Evolutionary conservation across 768 basidiomycete species (phyloP), one percentile per base, ranked within the genome.

Genomic region (Wakefieldia striispora): DNA sequence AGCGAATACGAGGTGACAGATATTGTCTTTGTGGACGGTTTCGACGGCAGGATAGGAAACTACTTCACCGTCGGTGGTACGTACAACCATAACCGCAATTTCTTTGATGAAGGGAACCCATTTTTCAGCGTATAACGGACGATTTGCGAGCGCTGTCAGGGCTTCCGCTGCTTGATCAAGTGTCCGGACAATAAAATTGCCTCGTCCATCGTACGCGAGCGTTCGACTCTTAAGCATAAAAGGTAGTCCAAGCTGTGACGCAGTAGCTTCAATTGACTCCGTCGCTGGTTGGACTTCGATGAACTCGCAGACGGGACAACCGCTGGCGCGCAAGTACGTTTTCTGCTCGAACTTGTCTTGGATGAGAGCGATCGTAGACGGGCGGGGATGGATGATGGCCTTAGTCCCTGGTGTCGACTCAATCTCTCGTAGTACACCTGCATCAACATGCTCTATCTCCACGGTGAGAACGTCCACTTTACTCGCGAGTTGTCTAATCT

Each of bases 221-320:
- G 91, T 95, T n/a, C 91, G 79, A 51, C 87, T 91, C 72, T 99
- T 98, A 53, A 99, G 79, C 95, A 99, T 97, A 41, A 97, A 70
- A 0, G 95, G 95, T 10, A 93, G 73, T 1, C 95, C 93, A 6
- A 97, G 74, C 24, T 64, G 67, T 11, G 74, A 55, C 0, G 78
- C 77, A 3, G 80, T 87, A 14, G 71, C 70, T 27, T 70, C 66
- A 13, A 91, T 71, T 1, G 82, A 74, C 38, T 78, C 73, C 0
- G 69, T 59, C 1, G 78, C 74, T 1, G 79, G 69, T 4, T 84
- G 81, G 3, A 95, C 80, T 1, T 69, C 59, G 8, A 81, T 53
- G 59, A 84, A 97, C 11, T 79, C 76, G 1, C 78, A 76, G 4
- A 87, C 75, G 4, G 83, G 74, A 19, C 81, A 68, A 3, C 75